A percentile compares a stretch with the other conserved stretches of the same genome.
These are phyloP conservation scores for Trichoderma endophyticum DNA, from an alignment of 2,329 filamentous ascomycete species.

Conservation along the genomic window DNA sequence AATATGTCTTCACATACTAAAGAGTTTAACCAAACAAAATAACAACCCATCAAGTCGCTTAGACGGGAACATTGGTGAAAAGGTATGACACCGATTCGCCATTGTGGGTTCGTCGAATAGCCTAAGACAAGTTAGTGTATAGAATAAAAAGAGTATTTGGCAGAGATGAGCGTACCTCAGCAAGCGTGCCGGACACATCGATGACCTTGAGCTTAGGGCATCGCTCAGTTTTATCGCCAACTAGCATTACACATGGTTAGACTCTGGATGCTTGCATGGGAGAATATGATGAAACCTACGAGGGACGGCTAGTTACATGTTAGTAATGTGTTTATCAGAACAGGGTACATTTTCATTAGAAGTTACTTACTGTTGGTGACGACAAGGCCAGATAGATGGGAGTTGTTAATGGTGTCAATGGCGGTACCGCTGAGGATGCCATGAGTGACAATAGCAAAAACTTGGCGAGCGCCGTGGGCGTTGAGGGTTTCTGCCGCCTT, in stretches of 20 bases:
- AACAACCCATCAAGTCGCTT: slow-evolving; percentile 4
- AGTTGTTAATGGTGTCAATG: slow-evolving; percentile 79
- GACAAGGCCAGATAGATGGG: slow-evolving; percentile 72
- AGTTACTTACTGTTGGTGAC: slow-evolving; percentile 70
- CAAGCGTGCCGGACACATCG: slow-evolving; percentile 81
- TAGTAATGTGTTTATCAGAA: slow-evolving; percentile 21
- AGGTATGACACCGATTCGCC: slow-evolving; percentile 63
- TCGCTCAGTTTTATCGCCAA: slow-evolving; percentile 73
- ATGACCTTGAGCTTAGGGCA: slow-evolving; percentile 85
- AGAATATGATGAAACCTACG: slow-evolving; percentile 24
- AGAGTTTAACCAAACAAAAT: background rate
- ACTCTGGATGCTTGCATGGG: background rate
- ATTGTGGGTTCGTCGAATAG: slow-evolving; percentile 67
- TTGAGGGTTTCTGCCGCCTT: slow-evolving; percentile 91
- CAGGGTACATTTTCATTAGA: background rate
- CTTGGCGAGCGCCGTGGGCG: slow-evolving; percentile 79
- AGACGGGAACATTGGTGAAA: slow-evolving; percentile 63
- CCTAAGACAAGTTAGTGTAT: slow-evolving; percentile 38
- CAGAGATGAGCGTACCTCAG: slow-evolving; percentile 43
- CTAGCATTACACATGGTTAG: slow-evolving; percentile 23
- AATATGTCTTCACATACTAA: background rate
- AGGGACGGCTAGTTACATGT: slow-evolving; percentile 35
- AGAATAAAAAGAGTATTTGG: background rate
- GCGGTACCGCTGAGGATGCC: slow-evolving; percentile 87
- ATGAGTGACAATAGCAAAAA: slow-evolving; percentile 93